Evolutionary conservation across 2,329 filamentous ascomycete species (phyloP), one percentile per base, ranked within the genome.

Genomic region (Trichoderma sp.): DNA sequence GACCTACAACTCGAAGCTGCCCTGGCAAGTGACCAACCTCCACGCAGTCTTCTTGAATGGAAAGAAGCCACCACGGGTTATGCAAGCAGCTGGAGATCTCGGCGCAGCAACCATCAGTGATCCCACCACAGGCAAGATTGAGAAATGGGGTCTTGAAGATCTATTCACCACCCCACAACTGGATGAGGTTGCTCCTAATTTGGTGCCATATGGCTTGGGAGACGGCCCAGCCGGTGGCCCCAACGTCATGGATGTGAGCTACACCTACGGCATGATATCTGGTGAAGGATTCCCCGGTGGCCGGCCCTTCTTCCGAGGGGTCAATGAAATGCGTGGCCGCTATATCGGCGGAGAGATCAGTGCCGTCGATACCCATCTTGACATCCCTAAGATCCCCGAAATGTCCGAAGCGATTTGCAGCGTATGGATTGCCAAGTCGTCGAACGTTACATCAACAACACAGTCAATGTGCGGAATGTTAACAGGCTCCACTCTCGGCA

Each of bases 231-330:
- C 94, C 11, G 93, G 92, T 17, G 84, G 91, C 28, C 93, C 93
- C 1, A 98, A 98, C 77, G 88, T 92, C 43, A 95, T 98, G 92
- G 95, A 97, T 78, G 88, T 97, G 43, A 97, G 94, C 78, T 93
- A 95, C 76, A 88, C 89, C 9, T 95, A 93, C 78, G 95, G 95
- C 9, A 88, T 95, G 82, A 83, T 97, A 8, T 91, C 93, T 68
- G 95, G 94, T 3, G 94, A 97, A 83, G 95, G 94, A 2, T 93
- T 92, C 70, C 94, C 94, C 0, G 93, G 93, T 63, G 95, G 95
- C 4, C 90, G 91, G 70, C 87, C 90, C 58, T 96, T 95, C 79
- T 97, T 92, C 77, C 91, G 94, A 39, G 88, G 90, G 11, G 86
- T 87, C 2, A 89, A 90, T 61, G 94, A 97, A 81, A 89, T 91